A percentile compares a stretch with the other conserved stretches of the same genome.
Conservation (phyloP, 768 basidiomycete species). For the Lactarius vividus region DNA sequence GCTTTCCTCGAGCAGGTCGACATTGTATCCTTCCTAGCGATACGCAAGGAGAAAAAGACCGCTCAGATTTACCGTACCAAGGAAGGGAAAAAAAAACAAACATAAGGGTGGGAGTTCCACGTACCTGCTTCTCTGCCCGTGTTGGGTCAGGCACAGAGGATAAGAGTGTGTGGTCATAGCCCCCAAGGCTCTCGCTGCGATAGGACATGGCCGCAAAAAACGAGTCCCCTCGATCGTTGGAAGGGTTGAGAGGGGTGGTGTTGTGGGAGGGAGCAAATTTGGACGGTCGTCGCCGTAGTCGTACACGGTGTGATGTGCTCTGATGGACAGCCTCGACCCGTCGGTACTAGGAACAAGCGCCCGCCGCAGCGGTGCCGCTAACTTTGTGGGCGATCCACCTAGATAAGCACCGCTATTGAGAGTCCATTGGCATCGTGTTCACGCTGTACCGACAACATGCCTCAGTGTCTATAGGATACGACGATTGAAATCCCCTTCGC, state of each 20-base stretch:
- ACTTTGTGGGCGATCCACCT: neutral
- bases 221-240: neutral
- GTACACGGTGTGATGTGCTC: neutral
- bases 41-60: neutral
- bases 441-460: neutral
- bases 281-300: neutral
- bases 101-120: neutral
- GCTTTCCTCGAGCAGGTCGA: constrained; percentile 40
- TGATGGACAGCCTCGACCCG: constrained; percentile 4
- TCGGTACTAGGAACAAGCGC: neutral
- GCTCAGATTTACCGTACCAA: neutral
- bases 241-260: neutral
- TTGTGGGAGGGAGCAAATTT: neutral
- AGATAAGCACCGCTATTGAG: neutral
- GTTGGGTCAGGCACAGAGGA: constrained; percentile 34
- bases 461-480: neutral
- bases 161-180: constrained; percentile 35
- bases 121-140: constrained; percentile 35
- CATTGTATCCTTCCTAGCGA: constrained; percentile 52
- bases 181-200: neutral
- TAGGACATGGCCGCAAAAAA: constrained; percentile 18
- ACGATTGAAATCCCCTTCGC: neutral
- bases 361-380: neutral
- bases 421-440: neutral
- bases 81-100: neutral